Conservation (phyloP, 345 rosid genomes). For the Euphorbia peplus region DNA sequence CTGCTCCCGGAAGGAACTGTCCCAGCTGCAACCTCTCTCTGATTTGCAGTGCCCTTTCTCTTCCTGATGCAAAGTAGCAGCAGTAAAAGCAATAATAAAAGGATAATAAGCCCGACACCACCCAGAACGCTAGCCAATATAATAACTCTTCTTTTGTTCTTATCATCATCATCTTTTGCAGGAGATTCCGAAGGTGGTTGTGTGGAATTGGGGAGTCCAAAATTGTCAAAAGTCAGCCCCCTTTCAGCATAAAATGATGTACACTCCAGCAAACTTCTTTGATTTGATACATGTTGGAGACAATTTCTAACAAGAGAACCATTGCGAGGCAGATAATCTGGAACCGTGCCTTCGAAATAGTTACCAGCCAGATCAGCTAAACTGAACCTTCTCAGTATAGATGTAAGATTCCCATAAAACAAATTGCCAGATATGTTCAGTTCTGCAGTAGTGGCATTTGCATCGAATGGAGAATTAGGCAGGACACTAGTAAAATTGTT, state of each 20-base stretch:
- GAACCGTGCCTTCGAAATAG: constrained; percentile 80
- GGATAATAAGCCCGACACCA: constrained; percentile 47
- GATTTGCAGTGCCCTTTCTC: constrained; percentile 39
- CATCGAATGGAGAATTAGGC: constrained; percentile 39
- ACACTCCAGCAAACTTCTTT: constrained; percentile 57
- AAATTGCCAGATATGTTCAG: constrained; percentile 67
- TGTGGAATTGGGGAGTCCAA: constrained; percentile 64
- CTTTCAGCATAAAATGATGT: constrained; percentile 54
- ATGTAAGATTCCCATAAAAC: constrained; percentile 67
- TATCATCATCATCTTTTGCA: constrained; percentile 28
- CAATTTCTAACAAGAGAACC: constrained; percentile 65
- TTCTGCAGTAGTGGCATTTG: constrained; percentile 34
- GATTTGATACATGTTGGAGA: constrained; percentile 53
- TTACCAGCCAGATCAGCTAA: constrained; percentile 60
- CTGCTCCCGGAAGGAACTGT: constrained; percentile 48
- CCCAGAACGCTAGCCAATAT: constrained; percentile 69
- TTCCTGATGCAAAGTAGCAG: constrained; percentile 44
- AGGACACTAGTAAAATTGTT: constrained; percentile 74
- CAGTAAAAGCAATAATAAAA: constrained; percentile 42
- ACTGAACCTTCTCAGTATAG: constrained; percentile 45
- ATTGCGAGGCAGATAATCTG: constrained; percentile 44
- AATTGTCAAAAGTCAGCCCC: constrained; percentile 74
- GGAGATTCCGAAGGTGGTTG: constrained; percentile 29
- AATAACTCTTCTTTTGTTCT: constrained; percentile 41
- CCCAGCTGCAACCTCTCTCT: constrained; percentile 51